Percentiles rank a stretch among this genome's conserved stretches.
phyloP scores from a whole-genome alignment of 495 filamentous ascomycete genomes.

The Tuber brumale region DNA sequence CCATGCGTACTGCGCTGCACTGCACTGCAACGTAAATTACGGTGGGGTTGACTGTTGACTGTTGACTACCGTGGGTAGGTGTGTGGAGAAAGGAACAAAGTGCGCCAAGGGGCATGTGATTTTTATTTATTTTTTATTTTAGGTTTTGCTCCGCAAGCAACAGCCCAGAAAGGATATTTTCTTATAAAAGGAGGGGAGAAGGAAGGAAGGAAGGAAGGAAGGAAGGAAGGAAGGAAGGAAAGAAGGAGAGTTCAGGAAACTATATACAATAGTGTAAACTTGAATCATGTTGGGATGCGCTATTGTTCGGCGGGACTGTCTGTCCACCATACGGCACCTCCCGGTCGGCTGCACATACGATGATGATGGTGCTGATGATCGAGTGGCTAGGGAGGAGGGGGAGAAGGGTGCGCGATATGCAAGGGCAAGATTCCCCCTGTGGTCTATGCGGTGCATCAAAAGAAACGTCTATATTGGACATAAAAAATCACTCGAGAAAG shows the following conservation, averaged over 20 bases:
- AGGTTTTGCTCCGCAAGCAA: background rate
- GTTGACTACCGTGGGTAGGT: no score
- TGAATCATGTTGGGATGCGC: background rate
- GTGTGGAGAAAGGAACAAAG: background rate
- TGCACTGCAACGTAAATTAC: no score
- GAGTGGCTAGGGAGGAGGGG: background rate
- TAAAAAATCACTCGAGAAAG: constrained; percentile 22
- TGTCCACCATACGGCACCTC: background rate
- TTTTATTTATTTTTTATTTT: background rate
- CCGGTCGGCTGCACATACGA: background rate
- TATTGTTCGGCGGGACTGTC: background rate
- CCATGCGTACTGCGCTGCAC: background rate
- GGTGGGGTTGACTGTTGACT: no score
- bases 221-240: no score
- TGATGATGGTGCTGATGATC: background rate
- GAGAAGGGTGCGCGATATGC: background rate
- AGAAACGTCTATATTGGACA: background rate
- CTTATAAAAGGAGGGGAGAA: background rate
- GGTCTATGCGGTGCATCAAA: background rate
- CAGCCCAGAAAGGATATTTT: background rate
- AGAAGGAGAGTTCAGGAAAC: background rate
- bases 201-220: background rate
- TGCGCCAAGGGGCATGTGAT: background rate
- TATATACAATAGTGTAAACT: background rate
- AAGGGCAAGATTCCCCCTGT: background rate